phyloP scores from a whole-genome alignment of 176 grass and related monocot genomes.

The Microstegium vimineum region DNA sequence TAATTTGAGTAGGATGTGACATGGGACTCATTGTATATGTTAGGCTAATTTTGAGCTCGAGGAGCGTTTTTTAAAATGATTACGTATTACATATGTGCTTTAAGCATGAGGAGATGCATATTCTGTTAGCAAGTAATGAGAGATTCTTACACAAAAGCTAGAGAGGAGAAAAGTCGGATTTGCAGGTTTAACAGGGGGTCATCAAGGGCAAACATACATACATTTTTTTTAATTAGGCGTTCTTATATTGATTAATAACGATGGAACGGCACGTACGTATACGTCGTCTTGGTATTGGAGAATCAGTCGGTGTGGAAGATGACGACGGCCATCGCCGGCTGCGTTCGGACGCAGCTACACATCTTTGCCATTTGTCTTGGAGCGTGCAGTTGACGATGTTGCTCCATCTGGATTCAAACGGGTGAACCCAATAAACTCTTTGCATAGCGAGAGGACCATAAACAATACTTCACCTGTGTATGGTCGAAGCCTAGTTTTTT shows the following conservation, averaged over 20 bases:
- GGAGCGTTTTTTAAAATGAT: too few species aligned
- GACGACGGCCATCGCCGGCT: constrained; percentile 20
- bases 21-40: neutral
- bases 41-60: neutral
- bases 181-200: neutral
- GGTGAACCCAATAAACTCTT: neutral
- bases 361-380: neutral
- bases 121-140: neutral
- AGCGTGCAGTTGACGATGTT: neutral
- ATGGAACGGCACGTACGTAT: neutral
- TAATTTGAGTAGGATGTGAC: neutral
- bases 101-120: neutral
- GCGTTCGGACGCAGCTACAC: neutral
- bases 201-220: neutral
- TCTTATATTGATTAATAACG: neutral
- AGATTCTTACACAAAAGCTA: neutral
- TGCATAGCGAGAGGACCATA: neutral
- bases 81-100: neutral
- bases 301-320: constrained; percentile 23
- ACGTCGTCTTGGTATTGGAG: neutral
- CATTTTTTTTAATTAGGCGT: neutral
- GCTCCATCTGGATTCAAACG: constrained; percentile 28
- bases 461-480: too few species aligned
- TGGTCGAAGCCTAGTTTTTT: too few species aligned
- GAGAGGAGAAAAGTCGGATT: neutral